Evolutionary conservation across 495 filamentous ascomycete species (phyloP).

Genomic region (Hypoxylon perforatum): DNA sequence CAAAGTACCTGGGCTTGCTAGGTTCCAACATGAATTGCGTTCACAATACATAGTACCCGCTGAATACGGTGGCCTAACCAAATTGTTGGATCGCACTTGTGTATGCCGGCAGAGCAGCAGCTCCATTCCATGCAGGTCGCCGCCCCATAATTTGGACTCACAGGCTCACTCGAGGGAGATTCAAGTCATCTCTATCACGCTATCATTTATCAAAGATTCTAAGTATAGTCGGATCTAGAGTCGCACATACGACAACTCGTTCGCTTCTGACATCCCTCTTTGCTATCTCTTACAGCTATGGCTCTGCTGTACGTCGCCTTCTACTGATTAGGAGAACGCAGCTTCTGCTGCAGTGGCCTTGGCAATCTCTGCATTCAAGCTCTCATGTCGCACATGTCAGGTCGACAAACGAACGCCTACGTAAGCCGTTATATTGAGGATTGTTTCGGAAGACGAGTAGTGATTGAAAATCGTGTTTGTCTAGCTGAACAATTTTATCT

Average conservation of each 20-base stretch:
- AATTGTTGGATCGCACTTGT: slow-evolving; percentile 22
- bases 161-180: slow-evolving; percentile 23
- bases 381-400: slow-evolving; percentile 24
- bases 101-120: slow-evolving; percentile 15
- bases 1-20: neutral
- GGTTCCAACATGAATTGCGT: neutral
- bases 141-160: slow-evolving; percentile 30
- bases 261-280: slow-evolving; percentile 27
- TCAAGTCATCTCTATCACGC: slow-evolving; percentile 11
- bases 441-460: slow-evolving; percentile 41
- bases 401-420: slow-evolving; percentile 32
- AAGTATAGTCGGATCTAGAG: slow-evolving; percentile 1
- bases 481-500: slow-evolving; percentile 20
- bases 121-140: slow-evolving; percentile 29
- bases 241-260: slow-evolving; percentile 20
- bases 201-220: slow-evolving; percentile 5
- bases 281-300: neutral
- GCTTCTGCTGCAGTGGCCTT: slow-evolving; percentile 3
- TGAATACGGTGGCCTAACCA: slow-evolving; percentile 27
- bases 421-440: slow-evolving; percentile 36
- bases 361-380: slow-evolving; percentile 10
- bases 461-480: slow-evolving; percentile 32
- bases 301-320: slow-evolving; percentile 21
- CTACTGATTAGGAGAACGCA: neutral
- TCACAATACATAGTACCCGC: slow-evolving; percentile 26